phyloP scores from a whole-genome alignment of 1,284 basidiomycete species.

The Austropuccinia psidii region DNA sequence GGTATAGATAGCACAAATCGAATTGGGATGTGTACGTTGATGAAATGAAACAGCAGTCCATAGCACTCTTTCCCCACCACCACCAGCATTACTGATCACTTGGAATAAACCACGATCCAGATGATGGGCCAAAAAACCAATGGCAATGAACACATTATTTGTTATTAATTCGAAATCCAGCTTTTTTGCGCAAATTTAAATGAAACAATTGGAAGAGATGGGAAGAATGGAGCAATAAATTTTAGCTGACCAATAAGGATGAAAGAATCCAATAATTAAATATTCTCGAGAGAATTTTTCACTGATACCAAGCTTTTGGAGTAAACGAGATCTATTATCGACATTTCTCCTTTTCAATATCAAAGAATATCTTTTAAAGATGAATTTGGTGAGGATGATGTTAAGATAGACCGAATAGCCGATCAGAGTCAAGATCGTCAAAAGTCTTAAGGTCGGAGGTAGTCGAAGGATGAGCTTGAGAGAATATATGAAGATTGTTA shows the following conservation, averaged over 20 bases:
- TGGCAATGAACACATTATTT: neutral
- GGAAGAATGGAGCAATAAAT: neutral
- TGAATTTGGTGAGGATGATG: neutral
- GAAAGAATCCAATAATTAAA: conserved; percentile 75
- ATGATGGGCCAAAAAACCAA: neutral
- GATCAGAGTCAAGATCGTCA: too few relatives aligned
- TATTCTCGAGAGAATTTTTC: conserved; percentile 31
- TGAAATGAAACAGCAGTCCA: conserved; percentile 81
- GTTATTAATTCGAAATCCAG: neutral
- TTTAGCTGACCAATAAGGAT: conserved; percentile 79
- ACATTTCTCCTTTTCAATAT: neutral
- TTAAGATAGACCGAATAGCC: neutral
- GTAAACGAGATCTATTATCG: neutral
- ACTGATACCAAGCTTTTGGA: neutral
- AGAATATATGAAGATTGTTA: too few relatives aligned
- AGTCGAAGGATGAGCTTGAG: too few relatives aligned
- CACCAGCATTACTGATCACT: conserved; percentile 75
- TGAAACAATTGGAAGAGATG: neutral
- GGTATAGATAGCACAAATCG: conserved; percentile 79
- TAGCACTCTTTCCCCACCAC: conserved; percentile 90
- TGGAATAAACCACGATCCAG: neutral
- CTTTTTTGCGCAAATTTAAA: too few relatives aligned
- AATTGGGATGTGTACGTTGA: conserved; percentile 63
- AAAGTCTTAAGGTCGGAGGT: too few relatives aligned
- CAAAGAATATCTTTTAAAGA: neutral